Conservation (phyloP, 352 stramenopile genomes). For the Globisporangium spinosum region DNA sequence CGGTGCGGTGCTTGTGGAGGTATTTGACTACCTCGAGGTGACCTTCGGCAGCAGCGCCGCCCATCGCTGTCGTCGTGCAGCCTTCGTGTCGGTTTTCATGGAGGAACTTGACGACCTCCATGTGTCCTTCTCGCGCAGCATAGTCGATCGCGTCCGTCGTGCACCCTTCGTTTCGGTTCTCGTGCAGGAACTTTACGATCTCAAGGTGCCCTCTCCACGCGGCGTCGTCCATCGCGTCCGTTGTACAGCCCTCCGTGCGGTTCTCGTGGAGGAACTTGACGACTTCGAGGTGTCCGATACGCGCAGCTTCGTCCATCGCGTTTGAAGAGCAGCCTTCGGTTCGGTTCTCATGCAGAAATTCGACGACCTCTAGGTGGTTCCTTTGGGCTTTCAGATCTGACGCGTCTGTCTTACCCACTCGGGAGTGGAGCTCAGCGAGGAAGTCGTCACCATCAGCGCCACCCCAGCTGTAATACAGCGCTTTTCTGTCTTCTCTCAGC, state of each 20-base stretch:
- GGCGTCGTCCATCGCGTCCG: background rate
- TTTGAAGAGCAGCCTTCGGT: background rate
- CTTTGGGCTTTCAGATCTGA: background rate
- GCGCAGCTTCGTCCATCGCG: background rate
- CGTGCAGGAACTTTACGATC: background rate
- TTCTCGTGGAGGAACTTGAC: constrained; percentile 2
- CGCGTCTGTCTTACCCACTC: background rate
- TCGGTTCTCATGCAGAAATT: constrained; percentile 6
- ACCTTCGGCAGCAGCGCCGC: background rate
- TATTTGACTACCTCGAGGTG: background rate
- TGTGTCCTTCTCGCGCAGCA: background rate
- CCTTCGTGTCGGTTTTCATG: background rate
- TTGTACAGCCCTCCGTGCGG: background rate
- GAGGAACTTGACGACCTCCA: background rate
- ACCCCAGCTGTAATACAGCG: background rate
- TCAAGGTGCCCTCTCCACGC: background rate
- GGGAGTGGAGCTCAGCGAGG: background rate
- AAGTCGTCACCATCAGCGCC: background rate
- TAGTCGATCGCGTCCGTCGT: background rate
- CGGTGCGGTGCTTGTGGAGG: background rate
- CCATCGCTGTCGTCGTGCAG: background rate
- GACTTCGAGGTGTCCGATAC: constrained; percentile 5
- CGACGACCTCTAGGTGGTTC: background rate
- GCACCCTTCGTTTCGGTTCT: background rate
- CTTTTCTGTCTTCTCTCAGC: background rate